Evolutionary conservation across 257 asterid genomes (phyloP), one percentile per base, ranked within the genome.

Genomic region (Buddleja alternifolia): DNA sequence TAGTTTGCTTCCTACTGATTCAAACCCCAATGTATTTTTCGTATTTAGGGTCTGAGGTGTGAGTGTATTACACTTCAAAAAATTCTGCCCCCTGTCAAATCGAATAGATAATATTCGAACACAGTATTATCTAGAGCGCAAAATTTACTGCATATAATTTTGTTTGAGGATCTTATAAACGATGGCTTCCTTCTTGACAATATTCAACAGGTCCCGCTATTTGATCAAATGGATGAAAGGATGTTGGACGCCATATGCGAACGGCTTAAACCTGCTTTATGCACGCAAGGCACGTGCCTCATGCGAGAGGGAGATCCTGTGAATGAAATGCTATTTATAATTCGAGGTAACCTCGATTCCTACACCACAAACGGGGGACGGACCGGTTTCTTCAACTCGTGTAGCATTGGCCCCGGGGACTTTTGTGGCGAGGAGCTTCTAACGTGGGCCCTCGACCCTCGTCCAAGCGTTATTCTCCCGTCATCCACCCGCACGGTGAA

Each of bases 391-490:
- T 93, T 93, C 88, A 88, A 93, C 65, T 82, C 96, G 3, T 86
- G 96, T 53, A 75, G 89, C 6, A 86, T 90, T 0, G 97, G 98
- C 17, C 87, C 98, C 0, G 96, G 97, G 0, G 96, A 93, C 73
- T 93, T 93, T 75, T 93, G 98, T 19, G 98, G 98, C 1, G 98
- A 90, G 83, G 98, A 93, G 76, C 92, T 93, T 8, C 85, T 93
- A 9, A 90, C 98, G 34, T 93, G 98, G 98, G 98, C 98, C 8
- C 93, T 93, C 21, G 98, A 90, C 68, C 97, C 97, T 0, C 95
- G 86, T 19, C 97, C 97, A 7, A 83, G 92, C 58, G 85, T 88
- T 56, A 88, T 82, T 58, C 89, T 93, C 4, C 98, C 98, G 4
- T 90, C 93, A 6, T 93, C 98, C 66, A 93, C 98, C 0, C 90